These are phyloP conservation scores for Phoma sp. DNA, from an alignment of 2,329 filamentous ascomycete genomes.

Conservation along the genomic window DNA sequence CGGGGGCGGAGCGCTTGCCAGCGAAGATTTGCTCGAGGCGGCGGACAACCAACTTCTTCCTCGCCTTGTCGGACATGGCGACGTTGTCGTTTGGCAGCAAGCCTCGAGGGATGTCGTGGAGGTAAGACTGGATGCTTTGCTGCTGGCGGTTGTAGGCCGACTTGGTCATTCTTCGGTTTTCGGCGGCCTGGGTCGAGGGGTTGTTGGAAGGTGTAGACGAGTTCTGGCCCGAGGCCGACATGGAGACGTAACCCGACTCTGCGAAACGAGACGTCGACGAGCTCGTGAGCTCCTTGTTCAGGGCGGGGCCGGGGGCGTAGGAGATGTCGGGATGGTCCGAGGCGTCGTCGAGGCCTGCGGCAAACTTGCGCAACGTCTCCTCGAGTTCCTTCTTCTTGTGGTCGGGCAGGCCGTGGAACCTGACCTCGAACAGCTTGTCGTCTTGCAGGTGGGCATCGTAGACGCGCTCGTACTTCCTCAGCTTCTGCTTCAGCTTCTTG, in stretches of 20 bases:
- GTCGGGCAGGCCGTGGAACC: constrained; percentile 74
- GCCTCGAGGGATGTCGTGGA: constrained; percentile 74
- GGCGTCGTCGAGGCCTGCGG: constrained; percentile 63
- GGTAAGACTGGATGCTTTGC: constrained; percentile 69
- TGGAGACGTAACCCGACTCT: constrained; percentile 69
- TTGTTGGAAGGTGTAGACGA: constrained; percentile 48
- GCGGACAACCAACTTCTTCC: constrained; percentile 77
- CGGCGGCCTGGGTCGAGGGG: constrained; percentile 31
- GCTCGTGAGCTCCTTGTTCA: constrained; percentile 63
- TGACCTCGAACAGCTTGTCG: constrained; percentile 83
- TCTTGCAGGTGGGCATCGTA: constrained; percentile 71
- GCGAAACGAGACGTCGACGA: constrained; percentile 61
- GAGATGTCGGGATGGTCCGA: constrained; percentile 27
- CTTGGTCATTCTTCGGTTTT: constrained; percentile 37
- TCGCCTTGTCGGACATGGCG: constrained; percentile 73
- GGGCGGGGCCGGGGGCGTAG: constrained; percentile 52
- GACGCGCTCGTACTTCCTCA: constrained; percentile 73
- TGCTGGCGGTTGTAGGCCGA: constrained; percentile 44
- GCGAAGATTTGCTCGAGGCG: constrained; percentile 83
- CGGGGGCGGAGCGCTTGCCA: constrained; percentile 62
- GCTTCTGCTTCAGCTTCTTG: constrained; percentile 74
- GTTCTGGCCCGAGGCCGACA: constrained; percentile 56
- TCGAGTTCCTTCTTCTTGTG: constrained; percentile 80
- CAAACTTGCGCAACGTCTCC: constrained; percentile 73
- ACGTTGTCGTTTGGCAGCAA: constrained; percentile 66